Conservation (phyloP, 805 yeast genomes). For the Clavispora fructus region DNA sequence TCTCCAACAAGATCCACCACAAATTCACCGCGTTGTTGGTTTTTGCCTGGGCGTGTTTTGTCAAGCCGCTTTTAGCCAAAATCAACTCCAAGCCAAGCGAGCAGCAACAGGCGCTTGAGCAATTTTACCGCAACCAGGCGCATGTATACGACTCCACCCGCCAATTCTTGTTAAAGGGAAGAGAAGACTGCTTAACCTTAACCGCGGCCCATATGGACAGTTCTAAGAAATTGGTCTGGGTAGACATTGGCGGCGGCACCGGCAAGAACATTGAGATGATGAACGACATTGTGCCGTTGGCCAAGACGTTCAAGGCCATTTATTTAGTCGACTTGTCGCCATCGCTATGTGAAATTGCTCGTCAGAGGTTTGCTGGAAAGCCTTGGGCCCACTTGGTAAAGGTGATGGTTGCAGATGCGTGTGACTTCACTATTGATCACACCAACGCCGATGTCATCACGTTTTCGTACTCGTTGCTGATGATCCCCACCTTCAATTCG, state of each 20-base stretch:
- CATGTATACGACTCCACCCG: conserved; percentile 72
- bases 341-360: conserved; percentile 69
- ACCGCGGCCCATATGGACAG: conserved; percentile 50
- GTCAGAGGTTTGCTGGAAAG: conserved; percentile 42
- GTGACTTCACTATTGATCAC: conserved; percentile 51
- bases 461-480: conserved; percentile 74
- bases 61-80: conserved; percentile 48
- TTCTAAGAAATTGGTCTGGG: conserved; percentile 52
- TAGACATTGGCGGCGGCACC: conserved; percentile 84
- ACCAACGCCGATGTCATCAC: conserved; percentile 65
- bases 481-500: conserved; percentile 81
- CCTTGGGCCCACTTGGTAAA: conserved; percentile 50
- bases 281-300: conserved; percentile 49
- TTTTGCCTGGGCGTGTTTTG: conserved; percentile 48
- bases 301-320: conserved; percentile 52
- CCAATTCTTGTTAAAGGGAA: conserved; percentile 59
- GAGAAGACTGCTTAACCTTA: conserved; percentile 56
- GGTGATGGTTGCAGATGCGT: conserved; percentile 70
- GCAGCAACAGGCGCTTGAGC: conserved; percentile 61
- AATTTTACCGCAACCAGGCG: conserved; percentile 73
- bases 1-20: conserved; percentile 16
- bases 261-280: conserved; percentile 77
- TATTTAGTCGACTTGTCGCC: conserved; percentile 75
- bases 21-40: conserved; percentile 22
- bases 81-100: conserved; percentile 18